Evolutionary conservation across 1,139 yeast genomes (phyloP), one percentile per base, ranked within the genome.

Genomic region (Schizosaccharomyces versatilis): DNA sequence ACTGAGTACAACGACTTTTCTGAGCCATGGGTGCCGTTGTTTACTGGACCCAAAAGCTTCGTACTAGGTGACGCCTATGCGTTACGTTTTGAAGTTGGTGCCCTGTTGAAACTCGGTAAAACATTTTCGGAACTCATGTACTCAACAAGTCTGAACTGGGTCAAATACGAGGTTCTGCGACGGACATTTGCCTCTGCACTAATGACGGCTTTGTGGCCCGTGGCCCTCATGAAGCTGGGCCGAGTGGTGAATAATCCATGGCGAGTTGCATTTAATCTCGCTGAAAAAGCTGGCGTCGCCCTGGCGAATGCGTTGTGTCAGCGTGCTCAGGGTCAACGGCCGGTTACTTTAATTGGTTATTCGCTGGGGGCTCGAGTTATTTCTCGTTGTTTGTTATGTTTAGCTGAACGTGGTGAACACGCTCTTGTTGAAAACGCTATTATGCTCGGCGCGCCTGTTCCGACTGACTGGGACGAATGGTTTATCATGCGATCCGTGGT

Each of bases 1-100:
- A 80, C 81, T 58, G 94, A 95, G 66, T 81, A 80, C 59, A 77
- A 81, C 62, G 99, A 93, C 77, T 98, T 88, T 64, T 84, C 95
- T 1, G 88, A 97, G 0, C 84, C 90, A 6, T 98, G 93, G 65
- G 97, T 97, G 0, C 84, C 88, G 0, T 85, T 90, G 90, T 97
- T 98, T 10, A 98, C 90, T 67, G 71, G 90, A 62, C 32, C 15
- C 12, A 42, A 42, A 17, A 15, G 24, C 8, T 42, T 15, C 6
- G 15, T 15, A 9, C 19, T 19, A 32, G 82, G 83, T 12, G 57
- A 56, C 36, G 44, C 48, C 7, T 56, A 56, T 63, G 85, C 97
- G 0, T 71, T 93, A 17, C 71, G 84, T 52, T 93, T 98, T 97
- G 99, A 93, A 66, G 98, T 98, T 0, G 98, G 90, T 62, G 85